Percentiles rank a stretch among this genome's conserved stretches.
phyloP scores from a whole-genome alignment of 441 rosid genomes.

The Gossypium aridum region DNA sequence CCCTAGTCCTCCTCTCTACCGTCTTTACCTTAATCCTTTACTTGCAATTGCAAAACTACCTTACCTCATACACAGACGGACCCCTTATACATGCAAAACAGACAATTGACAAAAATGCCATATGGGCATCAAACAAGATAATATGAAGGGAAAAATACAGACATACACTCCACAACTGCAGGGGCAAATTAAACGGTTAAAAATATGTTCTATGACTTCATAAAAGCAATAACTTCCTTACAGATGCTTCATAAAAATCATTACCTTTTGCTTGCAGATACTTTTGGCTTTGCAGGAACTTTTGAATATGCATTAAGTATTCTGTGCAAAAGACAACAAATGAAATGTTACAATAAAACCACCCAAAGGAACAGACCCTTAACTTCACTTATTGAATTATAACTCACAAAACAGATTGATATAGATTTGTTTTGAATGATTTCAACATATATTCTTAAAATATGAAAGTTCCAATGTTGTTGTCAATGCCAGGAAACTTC shows the following conservation, averaged over 20 bases:
- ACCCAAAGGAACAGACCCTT: not conserved
- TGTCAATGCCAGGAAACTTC: not conserved
- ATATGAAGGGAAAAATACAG: not conserved
- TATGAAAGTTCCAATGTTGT: not conserved
- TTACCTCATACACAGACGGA: not conserved
- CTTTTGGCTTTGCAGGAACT: slow-evolving; percentile 53
- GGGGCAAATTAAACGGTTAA: not conserved
- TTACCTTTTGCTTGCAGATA: slow-evolving; percentile 52
- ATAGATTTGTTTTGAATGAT: not conserved
- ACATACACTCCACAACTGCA: not conserved
- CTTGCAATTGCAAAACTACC: not conserved
- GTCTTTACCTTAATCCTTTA: not conserved
- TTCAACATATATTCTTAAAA: not conserved
- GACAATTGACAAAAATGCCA: not conserved
- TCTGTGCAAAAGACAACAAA: slow-evolving; percentile 30
- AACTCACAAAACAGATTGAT: not conserved
- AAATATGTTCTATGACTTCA: not conserved
- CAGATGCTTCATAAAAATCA: not conserved
- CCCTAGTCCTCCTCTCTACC: not conserved
- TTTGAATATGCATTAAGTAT: slow-evolving; percentile 61
- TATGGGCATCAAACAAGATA: too few relatives aligned
- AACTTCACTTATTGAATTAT: not conserved
- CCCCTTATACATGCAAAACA: not conserved
- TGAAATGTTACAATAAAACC: not conserved
- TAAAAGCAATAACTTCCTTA: not conserved